phyloP scores from a whole-genome alignment of 2,329 filamentous ascomycete species.

The Huntiella savannae region DNA sequence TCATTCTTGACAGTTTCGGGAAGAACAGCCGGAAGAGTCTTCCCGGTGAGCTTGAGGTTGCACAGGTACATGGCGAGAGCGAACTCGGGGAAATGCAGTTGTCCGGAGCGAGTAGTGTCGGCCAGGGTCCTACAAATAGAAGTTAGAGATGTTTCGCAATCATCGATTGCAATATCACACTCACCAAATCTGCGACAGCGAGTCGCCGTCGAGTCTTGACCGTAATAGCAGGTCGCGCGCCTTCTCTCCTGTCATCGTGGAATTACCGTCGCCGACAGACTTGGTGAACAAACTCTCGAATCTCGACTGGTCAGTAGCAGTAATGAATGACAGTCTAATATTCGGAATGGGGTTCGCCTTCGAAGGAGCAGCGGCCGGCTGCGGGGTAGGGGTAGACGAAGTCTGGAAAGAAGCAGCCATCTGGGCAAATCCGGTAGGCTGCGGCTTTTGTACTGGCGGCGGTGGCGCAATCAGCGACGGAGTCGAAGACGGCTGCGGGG shows the following conservation, averaged over 20 bases:
- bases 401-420: constrained; percentile 50
- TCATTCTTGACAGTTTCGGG: constrained; percentile 87
- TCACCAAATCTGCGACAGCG: constrained; percentile 83
- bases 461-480: constrained; percentile 24
- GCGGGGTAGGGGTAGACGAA: constrained; percentile 38
- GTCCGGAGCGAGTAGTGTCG: constrained; percentile 89
- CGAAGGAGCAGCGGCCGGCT: constrained; percentile 25
- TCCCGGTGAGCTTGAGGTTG: constrained; percentile 79
- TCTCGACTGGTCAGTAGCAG: constrained; percentile 81
- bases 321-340: constrained; percentile 89
- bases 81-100: constrained; percentile 93
- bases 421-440: constrained; percentile 44
- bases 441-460: constrained; percentile 43
- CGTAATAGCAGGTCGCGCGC: constrained; percentile 75
- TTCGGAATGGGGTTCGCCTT: constrained; percentile 69
- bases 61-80: constrained; percentile 97
- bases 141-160: constrained; percentile 1
- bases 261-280: constrained; percentile 65
- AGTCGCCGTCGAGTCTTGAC: constrained; percentile 72
- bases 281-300: constrained; percentile 97
- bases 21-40: constrained; percentile 52
- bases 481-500: constrained; percentile 27
- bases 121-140: constrained; percentile 52
- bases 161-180: constrained; percentile 13
- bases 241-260: constrained; percentile 81